A percentile compares a stretch with the other conserved stretches of the same genome.
phyloP scores from a whole-genome alignment of 2,329 filamentous ascomycete genomes.

The Blastomyces gilchristii region DNA sequence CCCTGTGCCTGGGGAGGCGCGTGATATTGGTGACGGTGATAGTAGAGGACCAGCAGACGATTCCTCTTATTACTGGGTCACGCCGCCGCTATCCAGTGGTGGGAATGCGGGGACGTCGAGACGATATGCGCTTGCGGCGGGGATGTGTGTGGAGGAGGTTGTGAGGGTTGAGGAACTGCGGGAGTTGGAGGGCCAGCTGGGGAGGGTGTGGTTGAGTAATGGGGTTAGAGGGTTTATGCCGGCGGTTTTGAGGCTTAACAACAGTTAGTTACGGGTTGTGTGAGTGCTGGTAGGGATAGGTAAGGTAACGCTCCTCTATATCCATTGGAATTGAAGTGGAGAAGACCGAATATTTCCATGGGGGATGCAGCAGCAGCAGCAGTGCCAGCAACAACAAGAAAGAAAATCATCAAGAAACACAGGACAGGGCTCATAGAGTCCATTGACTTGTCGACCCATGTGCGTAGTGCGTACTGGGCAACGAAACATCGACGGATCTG shows the following conservation, averaged over 20 bases:
- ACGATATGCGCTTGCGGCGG: slow-evolving; percentile 65
- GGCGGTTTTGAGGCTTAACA: slow-evolving; percentile 17
- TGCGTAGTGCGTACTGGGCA: too few species aligned
- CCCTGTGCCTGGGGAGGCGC: neutral
- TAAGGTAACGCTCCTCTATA: too few species aligned
- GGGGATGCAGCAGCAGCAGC: too few species aligned
- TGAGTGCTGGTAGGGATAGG: too few species aligned
- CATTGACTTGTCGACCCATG: too few species aligned
- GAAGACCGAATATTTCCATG: too few species aligned
- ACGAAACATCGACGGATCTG: too few species aligned
- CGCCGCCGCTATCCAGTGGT: slow-evolving; percentile 64
- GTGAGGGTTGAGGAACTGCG: slow-evolving; percentile 51
- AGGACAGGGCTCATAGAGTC: too few species aligned
- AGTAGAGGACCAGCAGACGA: neutral
- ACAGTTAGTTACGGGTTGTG: too few species aligned
- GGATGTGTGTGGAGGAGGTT: slow-evolving; percentile 55
- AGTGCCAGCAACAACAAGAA: too few species aligned
- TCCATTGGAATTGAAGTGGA: too few species aligned
- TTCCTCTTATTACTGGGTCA: slow-evolving; percentile 58
- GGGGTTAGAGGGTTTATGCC: slow-evolving; percentile 67
- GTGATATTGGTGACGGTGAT: neutral
- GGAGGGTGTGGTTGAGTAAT: slow-evolving; percentile 82
- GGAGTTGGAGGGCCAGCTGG: slow-evolving; percentile 65
- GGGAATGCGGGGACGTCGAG: slow-evolving; percentile 76
- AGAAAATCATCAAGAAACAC: too few species aligned